phyloP scores from a whole-genome alignment of 2,329 filamentous ascomycete genomes.

The Neonectria punicea region DNA sequence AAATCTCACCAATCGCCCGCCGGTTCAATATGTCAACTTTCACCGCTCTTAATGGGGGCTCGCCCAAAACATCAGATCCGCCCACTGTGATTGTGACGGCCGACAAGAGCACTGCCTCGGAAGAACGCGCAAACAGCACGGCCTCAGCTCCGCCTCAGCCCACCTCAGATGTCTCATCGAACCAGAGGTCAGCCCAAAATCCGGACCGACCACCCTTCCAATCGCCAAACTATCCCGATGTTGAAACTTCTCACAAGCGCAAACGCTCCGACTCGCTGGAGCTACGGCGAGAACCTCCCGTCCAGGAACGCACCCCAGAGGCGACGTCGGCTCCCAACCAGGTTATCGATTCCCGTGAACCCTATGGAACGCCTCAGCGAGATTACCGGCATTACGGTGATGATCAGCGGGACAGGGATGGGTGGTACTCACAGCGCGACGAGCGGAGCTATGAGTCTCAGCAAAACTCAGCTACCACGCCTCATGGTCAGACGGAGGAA shows the following conservation, averaged over 20 bases:
- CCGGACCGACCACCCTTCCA: conserved; percentile 56
- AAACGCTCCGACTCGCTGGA: conserved; percentile 77
- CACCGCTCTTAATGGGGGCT: conserved; percentile 62
- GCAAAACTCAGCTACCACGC: conserved; percentile 57
- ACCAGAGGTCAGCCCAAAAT: conserved; percentile 53
- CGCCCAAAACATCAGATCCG: conserved; percentile 55
- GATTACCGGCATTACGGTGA: conserved; percentile 59
- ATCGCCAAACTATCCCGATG: conserved; percentile 53
- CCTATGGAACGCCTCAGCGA: conserved; percentile 55
- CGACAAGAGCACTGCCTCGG: conserved; percentile 45
- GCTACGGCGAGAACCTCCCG: conserved; percentile 49
- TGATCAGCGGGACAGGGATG: conserved; percentile 60
- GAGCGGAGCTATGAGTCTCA: conserved; percentile 60
- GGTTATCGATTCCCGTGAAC: conserved; percentile 53
- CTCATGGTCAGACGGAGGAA: conserved; percentile 61
- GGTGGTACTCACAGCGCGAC: conserved; percentile 62
- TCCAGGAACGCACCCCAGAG: conserved; percentile 50
- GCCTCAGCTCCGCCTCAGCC: conserved; percentile 39
- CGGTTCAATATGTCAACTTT: conserved; percentile 59
- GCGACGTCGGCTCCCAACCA: conserved; percentile 44
- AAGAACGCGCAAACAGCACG: conserved; percentile 47
- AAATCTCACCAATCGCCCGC: conserved; percentile 2
- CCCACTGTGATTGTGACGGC: conserved; percentile 43
- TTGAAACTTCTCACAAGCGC: conserved; percentile 68
- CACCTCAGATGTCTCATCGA: conserved; percentile 42